Conservation (phyloP, 73 alveolate species). For the Stentor roeselii region DNA sequence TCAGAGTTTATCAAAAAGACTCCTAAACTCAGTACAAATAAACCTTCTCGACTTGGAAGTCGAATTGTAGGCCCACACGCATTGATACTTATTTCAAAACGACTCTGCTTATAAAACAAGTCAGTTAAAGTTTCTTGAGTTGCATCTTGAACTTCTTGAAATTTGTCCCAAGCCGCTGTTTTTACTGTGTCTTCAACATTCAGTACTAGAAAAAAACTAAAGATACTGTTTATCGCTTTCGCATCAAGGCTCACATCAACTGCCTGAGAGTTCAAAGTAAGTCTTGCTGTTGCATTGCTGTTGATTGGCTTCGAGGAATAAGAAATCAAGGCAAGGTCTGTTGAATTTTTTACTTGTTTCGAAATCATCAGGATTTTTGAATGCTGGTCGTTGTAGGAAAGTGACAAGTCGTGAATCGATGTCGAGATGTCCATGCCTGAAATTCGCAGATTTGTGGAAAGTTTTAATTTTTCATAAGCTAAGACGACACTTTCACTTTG, state of each 20-base stretch:
- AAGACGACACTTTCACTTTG: neutral
- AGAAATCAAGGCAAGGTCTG: neutral
- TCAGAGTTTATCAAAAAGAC: neutral
- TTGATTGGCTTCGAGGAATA: neutral
- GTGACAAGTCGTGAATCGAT: neutral
- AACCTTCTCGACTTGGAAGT: neutral
- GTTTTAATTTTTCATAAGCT: neutral
- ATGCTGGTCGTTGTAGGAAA: neutral
- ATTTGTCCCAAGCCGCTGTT: slow-evolving; percentile 29
- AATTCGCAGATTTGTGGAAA: neutral
- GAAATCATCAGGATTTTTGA: neutral
- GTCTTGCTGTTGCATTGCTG: neutral
- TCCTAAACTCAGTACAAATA: neutral
- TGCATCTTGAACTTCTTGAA: slow-evolving; percentile 29
- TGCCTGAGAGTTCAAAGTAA: slow-evolving; percentile 15
- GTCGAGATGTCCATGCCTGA: neutral
- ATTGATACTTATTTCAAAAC: neutral
- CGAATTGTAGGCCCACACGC: slow-evolving; percentile 9
- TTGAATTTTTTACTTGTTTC: neutral
- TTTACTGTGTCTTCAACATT: neutral
- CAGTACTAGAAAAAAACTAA: slow-evolving; percentile 10
- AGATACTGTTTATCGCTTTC: slow-evolving; percentile 6
- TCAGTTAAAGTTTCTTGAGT: slow-evolving; percentile 28
- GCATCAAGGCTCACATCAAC: slow-evolving; percentile 15
- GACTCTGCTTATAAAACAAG: neutral